These are phyloP conservation scores for Erythrobasidium hasegawianum DNA, from an alignment of 1,284 basidiomycete genomes.

Conservation along the genomic window DNA sequence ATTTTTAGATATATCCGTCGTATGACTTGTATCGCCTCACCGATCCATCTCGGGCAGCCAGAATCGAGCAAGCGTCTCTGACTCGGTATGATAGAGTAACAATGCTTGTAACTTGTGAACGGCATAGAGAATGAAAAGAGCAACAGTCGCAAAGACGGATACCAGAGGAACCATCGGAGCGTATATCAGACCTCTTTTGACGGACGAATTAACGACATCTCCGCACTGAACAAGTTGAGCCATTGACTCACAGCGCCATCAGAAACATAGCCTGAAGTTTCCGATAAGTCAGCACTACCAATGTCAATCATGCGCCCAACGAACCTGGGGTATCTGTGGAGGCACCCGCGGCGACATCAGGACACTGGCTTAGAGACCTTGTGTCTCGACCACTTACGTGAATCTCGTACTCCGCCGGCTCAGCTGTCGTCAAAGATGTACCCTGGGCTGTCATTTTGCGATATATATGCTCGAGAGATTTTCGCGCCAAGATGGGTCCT, in stretches of 20 bases:
- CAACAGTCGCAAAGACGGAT: conserved; percentile 7
- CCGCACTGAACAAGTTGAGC: too few relatives aligned
- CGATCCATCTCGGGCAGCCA: conserved; percentile 35
- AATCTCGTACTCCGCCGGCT: conserved; percentile 22
- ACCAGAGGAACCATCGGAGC: conserved; percentile 26
- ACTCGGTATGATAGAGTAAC: conserved; percentile 18
- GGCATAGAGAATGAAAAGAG: conserved; percentile 12
- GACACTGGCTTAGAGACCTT: neutral
- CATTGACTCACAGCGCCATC: conserved; percentile 5
- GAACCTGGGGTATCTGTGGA: too few relatives aligned
- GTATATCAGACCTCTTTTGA: conserved; percentile 18
- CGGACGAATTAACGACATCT: too few relatives aligned
- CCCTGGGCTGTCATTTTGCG: conserved; percentile 10
- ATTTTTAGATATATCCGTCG: neutral
- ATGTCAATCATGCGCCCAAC: too few relatives aligned
- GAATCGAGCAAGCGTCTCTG: conserved; percentile 22
- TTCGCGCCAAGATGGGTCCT: conserved; percentile 5
- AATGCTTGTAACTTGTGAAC: conserved; percentile 23
- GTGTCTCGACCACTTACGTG: neutral
- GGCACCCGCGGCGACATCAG: neutral
- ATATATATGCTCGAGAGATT: neutral
- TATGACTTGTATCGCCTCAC: neutral
- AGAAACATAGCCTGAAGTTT: conserved; percentile 22
- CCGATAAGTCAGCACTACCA: too few relatives aligned
- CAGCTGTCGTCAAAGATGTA: neutral